Evolutionary conservation across 441 rosid genomes (phyloP), one percentile per base, ranked within the genome.

Genomic region (Macaranga tanarius): DNA sequence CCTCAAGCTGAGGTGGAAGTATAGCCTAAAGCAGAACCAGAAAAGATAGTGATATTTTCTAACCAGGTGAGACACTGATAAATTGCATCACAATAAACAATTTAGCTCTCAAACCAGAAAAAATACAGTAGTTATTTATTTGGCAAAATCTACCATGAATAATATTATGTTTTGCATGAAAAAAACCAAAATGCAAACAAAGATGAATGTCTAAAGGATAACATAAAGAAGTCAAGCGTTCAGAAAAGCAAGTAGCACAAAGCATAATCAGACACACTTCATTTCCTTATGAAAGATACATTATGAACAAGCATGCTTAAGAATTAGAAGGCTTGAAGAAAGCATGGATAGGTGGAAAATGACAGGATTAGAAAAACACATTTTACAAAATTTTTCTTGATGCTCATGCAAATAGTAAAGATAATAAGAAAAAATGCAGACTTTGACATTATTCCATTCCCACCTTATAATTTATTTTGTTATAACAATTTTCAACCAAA

Each of bases 1-100:
- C 99, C 81, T 89, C 97, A 71, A 93, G 90, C 71, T 88, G 82
- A 58, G 83, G 80, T 1, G 97, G 96, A 79, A 95, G 92, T 57
- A 74, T 79, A 69, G 99, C 91, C 99, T 95, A 78, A 16, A 74
- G 51, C 72, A 78, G 73, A 69, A 77, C 52, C 50, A 76, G 71
- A 69, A 23, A 70, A 62, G 23, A 76, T 20, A 26, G 54, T 45
- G 61, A 50, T 25, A 15, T 19, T 34, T 38, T 63, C 44, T 16
- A 57, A 65, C 40, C 44, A 28, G 19, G 20, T 25, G 50, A 68
- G 19, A 58, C 6, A 2, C 9, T 52, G 16, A 55, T 55, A 22
- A 55, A 71, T 40, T 25, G 50, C 11, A 62, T 20, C 28, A 71
- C 40, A 54, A 28, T 38, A 61, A 34, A 65, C n/a, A 71, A 48